Base-by-base conservation (phyloP, 306 rosid species). In the Vachellia collinsii region DNA sequence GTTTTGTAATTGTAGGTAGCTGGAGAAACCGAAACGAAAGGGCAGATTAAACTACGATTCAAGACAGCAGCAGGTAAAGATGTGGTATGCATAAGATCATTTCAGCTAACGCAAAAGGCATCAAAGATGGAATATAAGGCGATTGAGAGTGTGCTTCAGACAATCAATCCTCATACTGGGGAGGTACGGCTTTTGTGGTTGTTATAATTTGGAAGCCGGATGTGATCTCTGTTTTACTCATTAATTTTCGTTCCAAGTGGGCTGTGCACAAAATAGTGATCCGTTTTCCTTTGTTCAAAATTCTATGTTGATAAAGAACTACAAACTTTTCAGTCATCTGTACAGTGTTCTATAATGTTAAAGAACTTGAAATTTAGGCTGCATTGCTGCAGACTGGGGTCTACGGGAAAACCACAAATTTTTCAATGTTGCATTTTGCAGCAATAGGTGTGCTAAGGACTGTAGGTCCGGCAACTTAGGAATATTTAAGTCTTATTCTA, bases 41-140 rank as follows among this genome's bases (percentile, higher is more conserved):
- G 96, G 22, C 99, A 95, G 76, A 93, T 95, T 72, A 95, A 95
- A 85, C 99, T 93, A 29, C 94, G 99, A 12, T 93, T 95, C 81
- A 91, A 93, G 77, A 95, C 98, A 0, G 96, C 97, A 0, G 98
- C 95, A 0, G 92, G 94, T 3, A 95, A 92, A 82, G 99, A 95
- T 70, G 98, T 91, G 25, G 94, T 93, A 4, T 91, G 94, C 72
- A 90, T 95, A 9, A 90, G 99, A 88, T 95, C 99, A 0, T 95
- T 95, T 75, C 99, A 95, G 87, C 89, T 95, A 37, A 95, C 99
- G 17, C 98, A 95, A 54, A 93, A 93, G 84, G 98, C 94, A 0
- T 95, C 98, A 0, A 95, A 95, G 77, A 93, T 95, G 99, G 99
- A 95, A 84, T 95, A 88, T 61, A 95, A 95, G 65, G 99, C 98